Conservation (phyloP, 441 rosid species). For the Kokia cookei region DNA sequence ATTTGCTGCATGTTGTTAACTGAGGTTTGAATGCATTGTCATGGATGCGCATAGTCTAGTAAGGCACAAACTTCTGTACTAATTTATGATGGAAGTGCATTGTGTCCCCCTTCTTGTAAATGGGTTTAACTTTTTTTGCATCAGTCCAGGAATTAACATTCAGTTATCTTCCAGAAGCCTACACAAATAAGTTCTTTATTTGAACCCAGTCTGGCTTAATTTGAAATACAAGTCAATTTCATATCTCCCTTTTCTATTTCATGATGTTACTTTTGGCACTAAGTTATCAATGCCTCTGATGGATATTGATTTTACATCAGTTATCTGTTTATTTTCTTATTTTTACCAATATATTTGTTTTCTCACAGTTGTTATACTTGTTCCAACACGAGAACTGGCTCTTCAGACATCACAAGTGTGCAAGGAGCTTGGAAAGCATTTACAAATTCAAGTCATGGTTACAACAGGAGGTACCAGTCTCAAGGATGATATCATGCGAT, state of each 20-base stretch:
- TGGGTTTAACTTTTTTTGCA: no score
- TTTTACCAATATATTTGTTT: neutral
- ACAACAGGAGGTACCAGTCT: constrained; percentile 98
- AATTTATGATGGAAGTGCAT: neutral
- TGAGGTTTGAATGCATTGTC: neutral
- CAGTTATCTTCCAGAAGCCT: neutral
- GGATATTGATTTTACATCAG: neutral
- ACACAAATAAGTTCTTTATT: neutral
- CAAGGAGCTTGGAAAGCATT: constrained; percentile 96
- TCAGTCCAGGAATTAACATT: neutral
- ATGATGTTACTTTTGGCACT: neutral
- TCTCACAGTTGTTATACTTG: constrained; percentile 80
- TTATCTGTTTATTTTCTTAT: neutral
- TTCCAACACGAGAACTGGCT: constrained; percentile 94
- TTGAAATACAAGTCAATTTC: neutral
- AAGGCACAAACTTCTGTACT: neutral
- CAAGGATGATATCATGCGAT: constrained; percentile 97
- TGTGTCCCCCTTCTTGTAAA: neutral
- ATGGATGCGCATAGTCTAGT: neutral
- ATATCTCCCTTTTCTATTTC: neutral
- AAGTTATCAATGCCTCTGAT: neutral
- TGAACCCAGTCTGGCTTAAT: neutral
- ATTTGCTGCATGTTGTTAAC: neutral
- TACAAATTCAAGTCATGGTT: constrained; percentile 95
- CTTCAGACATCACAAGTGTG: constrained; percentile 98